Base-by-base conservation (phyloP, 2,329 filamentous ascomycete genomes). In the Stromatinia cepivora region DNA sequence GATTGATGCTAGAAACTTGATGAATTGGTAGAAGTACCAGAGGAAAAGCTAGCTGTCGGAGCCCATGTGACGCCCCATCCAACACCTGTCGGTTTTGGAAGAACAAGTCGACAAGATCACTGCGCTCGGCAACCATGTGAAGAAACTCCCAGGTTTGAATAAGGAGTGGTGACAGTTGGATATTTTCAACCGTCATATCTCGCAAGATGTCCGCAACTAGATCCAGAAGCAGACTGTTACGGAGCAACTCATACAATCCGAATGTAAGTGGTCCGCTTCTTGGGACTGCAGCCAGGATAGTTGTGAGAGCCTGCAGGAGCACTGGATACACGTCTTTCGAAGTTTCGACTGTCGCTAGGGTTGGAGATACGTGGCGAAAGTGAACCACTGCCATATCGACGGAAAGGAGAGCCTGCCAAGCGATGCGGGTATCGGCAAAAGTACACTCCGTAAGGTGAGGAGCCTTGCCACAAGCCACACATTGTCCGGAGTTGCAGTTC, bases 311-410 rank as follows among this genome's bases (percentile, higher is more conserved):
- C 17, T 36, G 6, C 7, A 62, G 4, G 20, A 50, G 2, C 8
- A 1, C 28, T 2, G 28, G 20, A 4, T 48, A 28, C 4, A 62
- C 3, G 3, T 62, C 42, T 25, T 22, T 48, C 6, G 28, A 10
- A 1, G 8, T 2, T 1, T 42, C n/a, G 6, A 5, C 17, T 5
- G 8, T 1, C 7, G 28, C 2, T 7, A 48, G 28, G 6, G 2
- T 2, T 11, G 59, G 59, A 2, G 45, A 48, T 6, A 22, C 45
- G 8, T 50, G 0, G 1, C 22, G 20, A 11, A 48, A 48, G 3
- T 20, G 9, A 1, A 62, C 1, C 0, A 15, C 28, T 25, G 28
- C 59, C 13, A 36, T 22, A 15, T 62, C 59, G 7, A 50, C 28
- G 9, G 59, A 9, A 1, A 28, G 25, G 13, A 62, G 22, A 9